Base-by-base conservation (phyloP, 768 basidiomycete genomes). In the Macrocybe gigantea region DNA sequence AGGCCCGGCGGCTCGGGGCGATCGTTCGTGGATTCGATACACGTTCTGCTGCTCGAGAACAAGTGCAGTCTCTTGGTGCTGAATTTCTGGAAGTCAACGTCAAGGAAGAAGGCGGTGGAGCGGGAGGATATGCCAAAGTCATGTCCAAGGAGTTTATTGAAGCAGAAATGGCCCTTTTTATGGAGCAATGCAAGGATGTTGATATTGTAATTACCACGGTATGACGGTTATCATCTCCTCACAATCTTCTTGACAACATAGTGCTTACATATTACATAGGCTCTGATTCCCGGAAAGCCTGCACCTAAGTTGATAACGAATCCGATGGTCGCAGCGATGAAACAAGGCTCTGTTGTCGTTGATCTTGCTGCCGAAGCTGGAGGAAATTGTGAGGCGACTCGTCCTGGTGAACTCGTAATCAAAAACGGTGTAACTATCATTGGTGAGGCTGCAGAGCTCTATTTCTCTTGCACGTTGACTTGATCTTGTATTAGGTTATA, bases 61-160 rank as follows among this genome's bases (percentile, higher is more conserved):
- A 93, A 62, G 87, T 93, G 7, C 84, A 92, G 61, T 92, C 90
- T 41, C 78, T 93, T 34, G 91, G 90, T 22, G 91, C 90, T 7
- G 91, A 93, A 62, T 93, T 93, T 56, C 63, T 93, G n/a, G 89
- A 92, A 62, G 88, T 93, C 9, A 59, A 73, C 29, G 63, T 93
- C 45, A 58, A 88, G 60, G 91, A 93, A 66, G 88, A 90, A 54
- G 91, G 91, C 11, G 79, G 82, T 30, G 91, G 83, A 5, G 78
- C 72, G 11, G 91, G 91, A 22, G 91, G 91, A 30, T 93, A 93
- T 58, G 91, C 89, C 15, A 93, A 92, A 65, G 79, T 82, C 52
- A 93, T 93, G 89, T 88, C 86, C 30, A 88, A 89, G 68, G 88
- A 88, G 62, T 93, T 91, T 61, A 82, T 91, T 49, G 86, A 81